Base-by-base conservation (phyloP, 176 grass and related monocot genomes). In the Poa annua region DNA sequence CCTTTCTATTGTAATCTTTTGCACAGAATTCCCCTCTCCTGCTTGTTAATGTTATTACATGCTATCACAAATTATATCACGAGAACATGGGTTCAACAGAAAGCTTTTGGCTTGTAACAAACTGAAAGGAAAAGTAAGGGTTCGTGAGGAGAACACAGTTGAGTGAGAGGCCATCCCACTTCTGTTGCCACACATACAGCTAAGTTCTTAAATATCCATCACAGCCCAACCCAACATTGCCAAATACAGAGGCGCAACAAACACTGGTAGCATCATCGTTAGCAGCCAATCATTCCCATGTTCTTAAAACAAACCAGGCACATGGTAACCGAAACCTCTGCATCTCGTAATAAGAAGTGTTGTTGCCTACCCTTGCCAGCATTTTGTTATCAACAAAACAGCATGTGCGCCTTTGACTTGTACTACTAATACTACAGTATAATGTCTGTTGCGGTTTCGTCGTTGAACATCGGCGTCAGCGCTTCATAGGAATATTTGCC, bases 251-350 rank as follows among this genome's bases (percentile, higher is more conserved):
- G 53, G 10, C 11, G 3, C 49, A 66, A 55, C 13, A 75, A 48
- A 7, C 19, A 38, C 19, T 51, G 34, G 67, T 19, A n/a, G 32
- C 78, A 50, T 82, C 63, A 21, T 70, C 54, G 22, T 33, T 29
- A 35, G 11, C 19, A 78, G 22, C 34, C 33, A 79, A 45, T 41
- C 64, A 83, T 59, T 70, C 49, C 51, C 39, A 14, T 25, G 26
- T 51, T 26, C 51, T 35, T 34, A 45, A 16, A 85, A 75, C 19
- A 17, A 44, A 1, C 44, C 4, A 44, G 32, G 13, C 48, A 76
- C 78, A 49, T 82, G 66, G 36, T 22, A 69, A 42, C 66, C 11
- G 66, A 39, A 38, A 44, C n/a, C 20, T 20, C 26, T 48, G 53
- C 22, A 57, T 55, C 55, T 39, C 36, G 19, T 75, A 14, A 39